Conservation (phyloP, 768 basidiomycete genomes). For the Cystobasidium tubakii region DNA sequence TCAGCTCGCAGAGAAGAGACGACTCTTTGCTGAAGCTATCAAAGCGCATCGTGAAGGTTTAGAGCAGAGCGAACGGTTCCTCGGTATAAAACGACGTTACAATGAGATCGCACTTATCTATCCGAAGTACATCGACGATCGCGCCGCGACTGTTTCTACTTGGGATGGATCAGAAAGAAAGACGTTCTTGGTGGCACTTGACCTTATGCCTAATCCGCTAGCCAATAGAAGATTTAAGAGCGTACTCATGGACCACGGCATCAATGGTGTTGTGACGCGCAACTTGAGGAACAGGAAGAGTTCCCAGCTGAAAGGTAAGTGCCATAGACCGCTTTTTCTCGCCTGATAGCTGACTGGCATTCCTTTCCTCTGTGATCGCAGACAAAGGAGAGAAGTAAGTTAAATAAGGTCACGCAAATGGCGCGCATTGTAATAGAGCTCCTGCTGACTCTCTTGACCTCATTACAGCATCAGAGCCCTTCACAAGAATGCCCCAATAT, state of each 20-base stretch:
- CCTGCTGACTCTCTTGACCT: neutral
- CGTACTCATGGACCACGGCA: neutral
- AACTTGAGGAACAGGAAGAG: neutral
- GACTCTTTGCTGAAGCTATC: neutral
- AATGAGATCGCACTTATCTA: neutral
- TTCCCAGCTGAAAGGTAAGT: neutral
- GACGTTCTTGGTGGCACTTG: neutral
- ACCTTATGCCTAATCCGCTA: neutral
- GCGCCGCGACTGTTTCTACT: neutral
- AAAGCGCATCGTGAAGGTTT: neutral
- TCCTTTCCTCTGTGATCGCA: neutral
- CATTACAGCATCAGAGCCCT: neutral
- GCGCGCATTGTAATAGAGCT: no score
- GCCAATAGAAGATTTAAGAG: neutral
- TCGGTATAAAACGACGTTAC: neutral
- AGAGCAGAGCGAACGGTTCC: neutral
- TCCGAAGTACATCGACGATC: neutral
- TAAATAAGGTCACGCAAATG: neutral
- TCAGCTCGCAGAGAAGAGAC: neutral
- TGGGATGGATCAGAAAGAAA: neutral
- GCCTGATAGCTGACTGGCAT: neutral
- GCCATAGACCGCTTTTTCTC: neutral
- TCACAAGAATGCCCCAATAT: neutral
- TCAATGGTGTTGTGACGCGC: neutral
- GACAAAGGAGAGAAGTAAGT: constrained; percentile 16